Conservation (phyloP, 2,329 filamentous ascomycete species). For the Rachicladosporium sp. region DNA sequence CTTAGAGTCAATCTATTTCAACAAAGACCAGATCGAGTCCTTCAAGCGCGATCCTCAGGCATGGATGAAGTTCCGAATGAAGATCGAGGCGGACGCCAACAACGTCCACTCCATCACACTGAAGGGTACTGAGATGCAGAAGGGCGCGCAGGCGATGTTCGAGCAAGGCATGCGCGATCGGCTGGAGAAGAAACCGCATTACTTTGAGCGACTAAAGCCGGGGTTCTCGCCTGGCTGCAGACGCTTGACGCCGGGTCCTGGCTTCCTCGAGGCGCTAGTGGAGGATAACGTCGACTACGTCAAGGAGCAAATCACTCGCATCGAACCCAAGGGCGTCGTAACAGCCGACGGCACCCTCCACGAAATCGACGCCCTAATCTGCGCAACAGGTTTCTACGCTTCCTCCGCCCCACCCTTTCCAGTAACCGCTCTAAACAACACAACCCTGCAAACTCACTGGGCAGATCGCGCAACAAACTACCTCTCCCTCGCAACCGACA, state of each 20-base stretch:
- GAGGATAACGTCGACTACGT: constrained; percentile 34
- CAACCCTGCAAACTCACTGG: constrained; percentile 25
- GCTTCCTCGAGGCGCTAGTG: constrained; percentile 38
- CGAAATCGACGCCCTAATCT: constrained; percentile 31
- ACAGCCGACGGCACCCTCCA: constrained; percentile 29
- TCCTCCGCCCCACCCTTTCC: constrained; percentile 29
- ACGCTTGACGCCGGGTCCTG: constrained; percentile 39
- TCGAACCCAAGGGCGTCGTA: constrained; percentile 26
- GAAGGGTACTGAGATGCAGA: constrained; percentile 27
- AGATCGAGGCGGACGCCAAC: constrained; percentile 46
- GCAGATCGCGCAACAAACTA: constrained; percentile 17
- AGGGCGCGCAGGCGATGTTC: constrained; percentile 25
- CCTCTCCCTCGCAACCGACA: constrained; percentile 12
- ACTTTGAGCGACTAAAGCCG: constrained; percentile 30
- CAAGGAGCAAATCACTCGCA: constrained; percentile 26
- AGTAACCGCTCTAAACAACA: constrained; percentile 20
- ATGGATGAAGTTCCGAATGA: constrained; percentile 40
- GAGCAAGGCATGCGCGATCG: constrained; percentile 29
- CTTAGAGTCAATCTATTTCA: constrained; percentile 28
- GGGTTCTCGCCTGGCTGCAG: constrained; percentile 35
- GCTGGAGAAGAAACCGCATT: constrained; percentile 26
- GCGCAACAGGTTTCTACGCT: constrained; percentile 33
- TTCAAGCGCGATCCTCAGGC: constrained; percentile 46
- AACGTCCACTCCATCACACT: constrained; percentile 31
- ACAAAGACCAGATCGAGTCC: constrained; percentile 31